phyloP scores from a whole-genome alignment of 345 rosid genomes.

The Citrus mangshanensis region DNA sequence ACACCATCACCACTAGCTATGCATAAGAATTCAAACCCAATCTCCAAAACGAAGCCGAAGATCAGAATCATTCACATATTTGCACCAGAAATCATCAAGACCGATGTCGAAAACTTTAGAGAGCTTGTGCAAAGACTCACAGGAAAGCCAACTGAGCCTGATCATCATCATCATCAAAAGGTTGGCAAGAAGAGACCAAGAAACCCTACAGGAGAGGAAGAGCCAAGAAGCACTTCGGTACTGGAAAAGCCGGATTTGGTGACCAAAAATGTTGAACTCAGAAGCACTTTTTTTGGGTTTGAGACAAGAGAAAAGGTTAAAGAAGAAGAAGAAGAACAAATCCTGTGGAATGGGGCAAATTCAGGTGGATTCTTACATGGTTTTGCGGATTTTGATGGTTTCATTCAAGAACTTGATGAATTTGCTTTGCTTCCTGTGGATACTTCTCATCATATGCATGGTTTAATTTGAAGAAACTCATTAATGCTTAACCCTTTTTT shows the following conservation, averaged over 20 bases:
- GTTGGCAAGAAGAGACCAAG: slow-evolving; percentile 19
- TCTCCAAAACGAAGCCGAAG: slow-evolving; percentile 71
- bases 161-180: slow-evolving; percentile 14
- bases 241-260: background rate
- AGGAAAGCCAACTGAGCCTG: slow-evolving; percentile 51
- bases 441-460: slow-evolving; percentile 34
- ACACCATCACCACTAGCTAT: slow-evolving; percentile 37
- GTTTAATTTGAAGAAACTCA: slow-evolving; percentile 32
- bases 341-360: slow-evolving; percentile 32
- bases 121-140: slow-evolving; percentile 92
- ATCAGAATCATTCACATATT: slow-evolving; percentile 81
- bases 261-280: slow-evolving; percentile 24
- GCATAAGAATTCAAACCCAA: slow-evolving; percentile 45
- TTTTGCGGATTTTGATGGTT: slow-evolving; percentile 67
- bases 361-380: slow-evolving; percentile 52
- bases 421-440: slow-evolving; percentile 47
- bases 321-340: slow-evolving; percentile 33
- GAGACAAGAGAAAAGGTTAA: slow-evolving; percentile 22
- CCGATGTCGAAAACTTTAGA: slow-evolving; percentile 81
- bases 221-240: background rate
- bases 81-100: slow-evolving; percentile 94
- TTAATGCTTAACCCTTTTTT: background rate
- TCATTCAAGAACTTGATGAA: slow-evolving; percentile 68
- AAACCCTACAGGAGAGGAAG: slow-evolving; percentile 13
- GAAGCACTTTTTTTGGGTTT: slow-evolving; percentile 23